A percentile compares a stretch with the other conserved stretches of the same genome.
Evolutionary conservation across 495 filamentous ascomycete genomes (phyloP).

Genomic region (Clavariopsis aquatica): DNA sequence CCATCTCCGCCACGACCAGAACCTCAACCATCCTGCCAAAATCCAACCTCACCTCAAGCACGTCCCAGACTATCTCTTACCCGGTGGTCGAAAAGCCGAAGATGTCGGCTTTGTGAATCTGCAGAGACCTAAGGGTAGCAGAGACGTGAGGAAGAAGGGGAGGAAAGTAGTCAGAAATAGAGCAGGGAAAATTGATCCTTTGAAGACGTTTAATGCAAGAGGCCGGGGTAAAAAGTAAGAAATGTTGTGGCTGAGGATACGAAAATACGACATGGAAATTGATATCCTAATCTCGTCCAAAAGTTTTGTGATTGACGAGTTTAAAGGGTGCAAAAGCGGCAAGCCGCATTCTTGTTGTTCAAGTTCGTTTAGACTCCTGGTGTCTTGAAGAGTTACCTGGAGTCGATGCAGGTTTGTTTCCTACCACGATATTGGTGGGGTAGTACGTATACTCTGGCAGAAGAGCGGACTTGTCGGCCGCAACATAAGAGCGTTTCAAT

Average conservation of each 20-base stretch:
- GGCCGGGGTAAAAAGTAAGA: constrained; percentile 36
- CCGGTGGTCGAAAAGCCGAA: constrained; percentile 64
- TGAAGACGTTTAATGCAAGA: constrained; percentile 81
- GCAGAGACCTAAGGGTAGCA: constrained; percentile 53
- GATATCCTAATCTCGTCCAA: too few species aligned
- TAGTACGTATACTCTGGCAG: too few species aligned
- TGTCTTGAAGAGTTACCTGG: too few species aligned
- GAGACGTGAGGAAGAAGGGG: constrained; percentile 64
- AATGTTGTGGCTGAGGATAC: not conserved
- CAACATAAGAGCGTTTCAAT: too few species aligned
- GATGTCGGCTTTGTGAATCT: constrained; percentile 74
- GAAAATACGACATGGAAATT: not conserved
- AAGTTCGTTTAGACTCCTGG: too few species aligned
- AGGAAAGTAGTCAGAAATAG: constrained; percentile 60
- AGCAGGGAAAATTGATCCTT: constrained; percentile 66
- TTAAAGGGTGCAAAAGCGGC: too few species aligned
- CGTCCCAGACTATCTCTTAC: constrained; percentile 92
- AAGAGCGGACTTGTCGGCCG: too few species aligned
- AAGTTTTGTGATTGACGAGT: too few species aligned
- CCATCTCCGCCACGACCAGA: constrained; percentile 87
- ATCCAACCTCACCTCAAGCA: constrained; percentile 90
- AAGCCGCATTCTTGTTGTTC: too few species aligned
- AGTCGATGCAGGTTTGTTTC: too few species aligned
- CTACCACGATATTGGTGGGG: too few species aligned
- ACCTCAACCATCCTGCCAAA: constrained; percentile 73